Conservation (phyloP, 1,139 yeast genomes). For the Martiniozyma asiatica region DNA sequence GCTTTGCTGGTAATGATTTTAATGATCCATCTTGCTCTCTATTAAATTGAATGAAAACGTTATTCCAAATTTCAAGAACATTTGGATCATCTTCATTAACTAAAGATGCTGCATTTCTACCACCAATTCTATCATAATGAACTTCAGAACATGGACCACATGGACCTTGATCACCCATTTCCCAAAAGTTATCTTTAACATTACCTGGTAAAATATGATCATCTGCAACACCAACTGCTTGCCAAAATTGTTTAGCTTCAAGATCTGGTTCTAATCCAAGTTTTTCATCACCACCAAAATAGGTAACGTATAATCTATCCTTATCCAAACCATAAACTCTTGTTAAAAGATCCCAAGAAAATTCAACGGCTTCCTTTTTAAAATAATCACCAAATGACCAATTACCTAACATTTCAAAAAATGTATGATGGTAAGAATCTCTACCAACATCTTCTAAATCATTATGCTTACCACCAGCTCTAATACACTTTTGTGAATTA, state of each 20-base stretch:
- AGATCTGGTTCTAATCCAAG: conserved; percentile 86
- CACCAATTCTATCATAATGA: conserved; percentile 96
- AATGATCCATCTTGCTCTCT: conserved; percentile 83
- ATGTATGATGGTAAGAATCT: conserved; percentile 96
- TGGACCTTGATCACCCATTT: conserved; percentile 99
- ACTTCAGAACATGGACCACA: conserved; percentile 99
- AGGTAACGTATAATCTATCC: conserved; percentile 82
- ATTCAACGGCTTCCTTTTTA: conserved; percentile 81
- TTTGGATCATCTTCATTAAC: conserved; percentile 97
- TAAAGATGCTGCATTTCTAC: conserved; percentile 80
- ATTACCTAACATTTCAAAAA: conserved; percentile 98
- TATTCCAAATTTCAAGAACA: conserved; percentile 95
- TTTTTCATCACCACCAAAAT: conserved; percentile 83
- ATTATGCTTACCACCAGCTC: conserved; percentile 99
- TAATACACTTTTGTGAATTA: conserved; percentile 94
- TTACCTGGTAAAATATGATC: conserved; percentile 90
- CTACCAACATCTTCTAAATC: conserved; percentile 97
- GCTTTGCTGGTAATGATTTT: conserved; percentile 80
- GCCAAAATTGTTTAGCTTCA: conserved; percentile 87
- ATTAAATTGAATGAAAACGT: conserved; percentile 92
- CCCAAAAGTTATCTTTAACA: conserved; percentile 94
- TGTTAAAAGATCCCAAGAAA: conserved; percentile 87
- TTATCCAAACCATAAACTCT: conserved; percentile 66
- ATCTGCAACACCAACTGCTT: conserved; percentile 74
- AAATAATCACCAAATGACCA: conserved; percentile 99